Evolutionary conservation across 768 basidiomycete species (phyloP), one percentile per base, ranked within the genome.

Genomic region (Calvatia gigantea): DNA sequence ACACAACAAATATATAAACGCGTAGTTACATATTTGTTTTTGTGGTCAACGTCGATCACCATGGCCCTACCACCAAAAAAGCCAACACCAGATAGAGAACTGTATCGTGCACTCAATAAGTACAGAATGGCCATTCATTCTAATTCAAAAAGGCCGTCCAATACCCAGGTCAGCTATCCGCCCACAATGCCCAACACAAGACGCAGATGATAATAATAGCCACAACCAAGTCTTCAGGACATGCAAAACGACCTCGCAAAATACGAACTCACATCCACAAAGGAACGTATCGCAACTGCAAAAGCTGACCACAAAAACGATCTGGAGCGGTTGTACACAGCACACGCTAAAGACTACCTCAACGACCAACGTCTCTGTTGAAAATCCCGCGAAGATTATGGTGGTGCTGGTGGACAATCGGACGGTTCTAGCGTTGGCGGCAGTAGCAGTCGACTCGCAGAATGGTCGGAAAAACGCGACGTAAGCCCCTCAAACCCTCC

Each of bases 141-240:
- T 64, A 2, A 64, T 61, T 7, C 61, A 64, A 49, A 61, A 62
- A 42, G 63, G 62, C 37, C 44, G 61, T 2, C 56, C 53, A 17
- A 60, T 64, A 12, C 63, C 63, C 2, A 64, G 53, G 62, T 61
- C 32, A 41, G 32, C 35, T 6, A 14, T n/a, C 12, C 12, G 35
- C 14, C 14, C 2, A 45, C 44, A 2, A 37, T 37, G 4, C 35
- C 12, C 35, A 14, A n/a, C 35, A 14, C 35, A 37, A 37, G n/a
- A n/a, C n/a, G n/a, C n/a, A n/a, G n/a, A n/a, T n/a, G n/a, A 37
- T 37, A 37, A 37, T 37, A 37, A 37, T 7, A n/a, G 14, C 35
- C 17, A 37, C 9, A 37, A 37, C 12, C 14, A 23, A 56, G 54
- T 25, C 31, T 56, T 21, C 45, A 56, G n/a, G 38, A 56, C 15